Evolutionary conservation across 495 filamentous ascomycete species (phyloP), one percentile per base, ranked within the genome.

Genomic region (Aspergillus sclerotioniger): DNA sequence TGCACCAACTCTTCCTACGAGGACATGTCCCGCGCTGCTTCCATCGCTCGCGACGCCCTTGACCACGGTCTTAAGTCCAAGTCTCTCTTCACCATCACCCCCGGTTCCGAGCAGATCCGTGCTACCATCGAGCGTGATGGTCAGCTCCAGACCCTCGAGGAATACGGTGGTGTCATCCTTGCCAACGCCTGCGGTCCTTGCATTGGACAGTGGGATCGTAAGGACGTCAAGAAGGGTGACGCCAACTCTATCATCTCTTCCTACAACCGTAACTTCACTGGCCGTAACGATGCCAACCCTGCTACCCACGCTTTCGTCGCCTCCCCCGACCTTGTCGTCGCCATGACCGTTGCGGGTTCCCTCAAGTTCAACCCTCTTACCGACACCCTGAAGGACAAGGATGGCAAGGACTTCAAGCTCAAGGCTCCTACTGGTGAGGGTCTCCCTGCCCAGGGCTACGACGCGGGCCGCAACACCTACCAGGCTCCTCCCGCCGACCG

Each of bases 1-100:
- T 99, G 94, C 89, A 99, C 94, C 65, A 99, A 99, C 85, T 96
- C 91, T 44, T 97, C 92, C 28, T 99, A 99, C 75, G 95, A 99
- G 81, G 94, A 99, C 70, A 98, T 99, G 94, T 90, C 87, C 65
- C 91, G 95, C 62, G 90, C 86, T 67, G 94, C 94, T 53, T 91
- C 92, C 33, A 98, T 99, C 72, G 95, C 93, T 51, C 90, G 87
- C 57, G 91, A 99, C 75, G 95, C 95, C 64, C 83, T 97, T 57
- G 76, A 92, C 78, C 93, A 97, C 71, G 95, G 94, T 61, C 59
- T 98, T 69, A 97, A 96, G 82, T 84, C 95, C 63, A 96, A 96
- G 84, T 82, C 91, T 67, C 78, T 90, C 66, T 98, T 98, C 81
- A 90, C 90, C 67, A 89, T 98, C 61, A 97, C 94, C 59, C 94